These are phyloP conservation scores for Taiozyma sp. DNA, from an alignment of 1,139 yeast species.

Conservation along the genomic window DNA sequence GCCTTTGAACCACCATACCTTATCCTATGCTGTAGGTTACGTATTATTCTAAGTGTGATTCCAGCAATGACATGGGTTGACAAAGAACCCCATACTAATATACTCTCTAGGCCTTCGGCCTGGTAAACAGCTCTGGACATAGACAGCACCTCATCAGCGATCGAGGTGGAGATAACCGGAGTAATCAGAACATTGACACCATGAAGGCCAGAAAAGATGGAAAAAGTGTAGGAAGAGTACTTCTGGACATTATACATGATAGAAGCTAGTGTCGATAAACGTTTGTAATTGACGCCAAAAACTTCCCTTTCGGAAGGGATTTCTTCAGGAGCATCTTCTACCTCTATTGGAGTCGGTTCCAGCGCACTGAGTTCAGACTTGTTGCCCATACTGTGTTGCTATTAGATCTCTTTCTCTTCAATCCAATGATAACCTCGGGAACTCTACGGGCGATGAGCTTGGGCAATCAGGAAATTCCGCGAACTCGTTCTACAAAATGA, in stretches of 20 bases:
- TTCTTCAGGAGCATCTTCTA: constrained; percentile 1
- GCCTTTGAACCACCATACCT: constrained; percentile 18
- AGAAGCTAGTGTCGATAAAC: constrained; percentile 1
- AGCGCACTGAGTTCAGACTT: background rate
- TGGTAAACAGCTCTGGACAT: constrained; percentile 62
- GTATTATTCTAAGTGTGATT: constrained; percentile 37
- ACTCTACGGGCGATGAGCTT: background rate
- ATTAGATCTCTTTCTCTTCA: background rate
- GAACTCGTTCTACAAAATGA: background rate
- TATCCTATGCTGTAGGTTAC: constrained; percentile 27
- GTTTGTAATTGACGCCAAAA: constrained; percentile 2
- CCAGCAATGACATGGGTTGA: constrained; percentile 52
- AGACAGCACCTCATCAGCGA: constrained; percentile 53
- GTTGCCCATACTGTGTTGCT: background rate
- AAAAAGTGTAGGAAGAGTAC: constrained; percentile 56
- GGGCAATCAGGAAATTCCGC: background rate
- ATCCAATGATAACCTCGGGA: background rate
- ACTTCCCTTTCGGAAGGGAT: background rate
- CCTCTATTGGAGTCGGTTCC: background rate
- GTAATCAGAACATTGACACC: constrained; percentile 47
- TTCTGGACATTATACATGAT: constrained; percentile 36
- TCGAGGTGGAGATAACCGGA: constrained; percentile 44
- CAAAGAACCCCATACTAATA: constrained; percentile 43
- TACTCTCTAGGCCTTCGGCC: constrained; percentile 42
- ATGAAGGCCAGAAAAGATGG: constrained; percentile 55